phyloP scores from a whole-genome alignment of 2,329 filamentous ascomycete genomes.

The Epichloe scottii region DNA sequence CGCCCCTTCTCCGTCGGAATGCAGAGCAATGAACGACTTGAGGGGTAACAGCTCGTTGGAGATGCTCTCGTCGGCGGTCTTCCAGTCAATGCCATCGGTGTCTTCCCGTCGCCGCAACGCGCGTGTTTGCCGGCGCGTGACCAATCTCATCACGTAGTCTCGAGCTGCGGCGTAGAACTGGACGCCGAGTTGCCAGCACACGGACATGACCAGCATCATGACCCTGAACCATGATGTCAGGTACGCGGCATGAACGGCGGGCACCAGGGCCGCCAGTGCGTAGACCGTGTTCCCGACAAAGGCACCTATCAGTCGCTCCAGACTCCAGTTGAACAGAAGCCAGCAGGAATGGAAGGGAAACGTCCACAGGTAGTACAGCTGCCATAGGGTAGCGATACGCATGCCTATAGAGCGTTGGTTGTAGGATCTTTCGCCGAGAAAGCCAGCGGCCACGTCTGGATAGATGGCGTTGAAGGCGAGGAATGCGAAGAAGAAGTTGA shows the following conservation, averaged over 20 bases:
- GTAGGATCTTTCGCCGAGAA: constrained; percentile 11
- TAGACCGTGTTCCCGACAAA: constrained; percentile 11
- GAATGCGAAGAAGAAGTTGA: constrained; percentile 11
- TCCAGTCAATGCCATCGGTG: constrained; percentile 7
- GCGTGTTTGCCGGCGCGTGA: constrained; percentile 8
- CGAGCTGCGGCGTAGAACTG: constrained; percentile 9
- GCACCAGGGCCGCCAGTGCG: constrained; percentile 9
- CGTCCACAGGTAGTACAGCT: constrained; percentile 10
- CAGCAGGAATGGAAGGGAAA: constrained; percentile 9
- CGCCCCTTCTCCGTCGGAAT: not conserved
- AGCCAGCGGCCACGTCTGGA: constrained; percentile 10
- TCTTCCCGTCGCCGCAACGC: constrained; percentile 2
- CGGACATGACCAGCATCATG: constrained; percentile 11
- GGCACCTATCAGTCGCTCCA: constrained; percentile 10
- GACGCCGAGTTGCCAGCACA: constrained; percentile 10
- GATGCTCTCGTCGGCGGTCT: constrained; percentile 6
- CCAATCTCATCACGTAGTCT: constrained; percentile 8
- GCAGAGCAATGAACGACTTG: constrained; percentile 1
- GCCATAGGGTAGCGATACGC: constrained; percentile 9
- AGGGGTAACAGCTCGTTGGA: constrained; percentile 5
- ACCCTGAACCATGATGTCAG: constrained; percentile 9
- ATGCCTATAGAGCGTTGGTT: constrained; percentile 12
- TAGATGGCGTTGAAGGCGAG: constrained; percentile 10
- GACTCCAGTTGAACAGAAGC: constrained; percentile 12
- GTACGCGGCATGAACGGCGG: constrained; percentile 8